phyloP scores from a whole-genome alignment of 2,329 filamentous ascomycete genomes.

The Colletotrichum nymphaeae region DNA sequence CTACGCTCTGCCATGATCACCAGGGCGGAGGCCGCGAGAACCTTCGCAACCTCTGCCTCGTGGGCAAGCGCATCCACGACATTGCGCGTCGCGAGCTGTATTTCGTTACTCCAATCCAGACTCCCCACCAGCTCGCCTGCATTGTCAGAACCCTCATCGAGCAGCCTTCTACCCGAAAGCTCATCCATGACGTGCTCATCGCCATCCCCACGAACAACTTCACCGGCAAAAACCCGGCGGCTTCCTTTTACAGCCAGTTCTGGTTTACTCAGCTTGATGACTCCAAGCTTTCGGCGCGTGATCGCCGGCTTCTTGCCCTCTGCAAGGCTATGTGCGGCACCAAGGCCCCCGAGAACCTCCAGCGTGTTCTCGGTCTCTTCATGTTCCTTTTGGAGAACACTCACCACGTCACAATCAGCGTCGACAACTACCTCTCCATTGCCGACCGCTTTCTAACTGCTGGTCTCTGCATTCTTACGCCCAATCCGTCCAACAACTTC shows the following conservation, averaged over 20 bases:
- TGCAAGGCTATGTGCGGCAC: background rate
- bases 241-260: background rate
- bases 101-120: background rate
- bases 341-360: background rate
- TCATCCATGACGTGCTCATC: background rate
- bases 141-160: constrained; percentile 24
- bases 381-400: constrained; percentile 1
- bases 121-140: background rate
- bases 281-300: background rate
- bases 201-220: background rate
- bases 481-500: background rate
- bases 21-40: background rate
- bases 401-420: background rate
- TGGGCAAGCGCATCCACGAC: background rate
- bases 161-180: background rate
- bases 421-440: background rate
- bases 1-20: background rate
- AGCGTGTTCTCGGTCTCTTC: constrained; percentile 9
- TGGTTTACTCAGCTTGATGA: background rate
- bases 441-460: background rate
- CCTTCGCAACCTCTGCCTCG: background rate
- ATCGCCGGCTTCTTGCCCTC: constrained; percentile 11
- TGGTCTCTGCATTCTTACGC: background rate
- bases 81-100: constrained; percentile 14
- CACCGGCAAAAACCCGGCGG: background rate